These are phyloP conservation scores for Blastocystis sp. DNA, from an alignment of 352 stramenopile genomes.

Conservation along the genomic window DNA sequence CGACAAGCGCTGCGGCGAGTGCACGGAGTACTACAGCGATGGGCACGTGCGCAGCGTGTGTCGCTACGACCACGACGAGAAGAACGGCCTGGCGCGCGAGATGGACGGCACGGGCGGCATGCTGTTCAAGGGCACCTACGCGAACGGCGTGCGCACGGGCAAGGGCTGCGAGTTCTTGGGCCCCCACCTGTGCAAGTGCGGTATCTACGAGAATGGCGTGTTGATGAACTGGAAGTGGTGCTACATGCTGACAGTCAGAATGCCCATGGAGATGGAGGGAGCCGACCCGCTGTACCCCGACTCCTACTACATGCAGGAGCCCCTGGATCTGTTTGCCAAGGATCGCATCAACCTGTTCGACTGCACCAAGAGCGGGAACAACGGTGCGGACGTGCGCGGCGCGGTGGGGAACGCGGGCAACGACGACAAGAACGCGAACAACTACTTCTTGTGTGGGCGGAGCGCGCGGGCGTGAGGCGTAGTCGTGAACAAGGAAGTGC, in stretches of 20 bases:
- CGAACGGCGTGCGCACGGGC: not conserved
- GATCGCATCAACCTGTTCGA: not conserved
- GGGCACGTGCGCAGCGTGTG: not conserved
- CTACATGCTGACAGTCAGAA: not conserved
- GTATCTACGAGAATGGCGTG: not conserved
- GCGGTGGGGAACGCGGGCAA: too few species aligned
- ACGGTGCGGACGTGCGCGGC: not conserved
- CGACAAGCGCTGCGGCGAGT: not conserved
- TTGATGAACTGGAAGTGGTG: not conserved
- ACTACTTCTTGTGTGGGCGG: not conserved
- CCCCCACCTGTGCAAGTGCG: not conserved
- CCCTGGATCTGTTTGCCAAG: not conserved
- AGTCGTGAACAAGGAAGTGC: constrained; percentile 28
- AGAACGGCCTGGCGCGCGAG: not conserved
- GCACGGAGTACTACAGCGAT: constrained; percentile 10
- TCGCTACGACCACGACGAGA: not conserved
- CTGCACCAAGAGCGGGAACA: not conserved
- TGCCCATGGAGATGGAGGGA: not conserved
- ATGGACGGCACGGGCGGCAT: constrained; percentile 1
- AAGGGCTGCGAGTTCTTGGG: constrained; percentile 44
- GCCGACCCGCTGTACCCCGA: not conserved
- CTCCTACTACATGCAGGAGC: not conserved
- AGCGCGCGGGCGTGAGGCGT: not conserved
- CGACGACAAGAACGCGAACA: too few species aligned
- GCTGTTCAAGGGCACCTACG: constrained; percentile 19